phyloP scores from a whole-genome alignment of 1,284 basidiomycete species.

The Malassezia cuniculi region DNA sequence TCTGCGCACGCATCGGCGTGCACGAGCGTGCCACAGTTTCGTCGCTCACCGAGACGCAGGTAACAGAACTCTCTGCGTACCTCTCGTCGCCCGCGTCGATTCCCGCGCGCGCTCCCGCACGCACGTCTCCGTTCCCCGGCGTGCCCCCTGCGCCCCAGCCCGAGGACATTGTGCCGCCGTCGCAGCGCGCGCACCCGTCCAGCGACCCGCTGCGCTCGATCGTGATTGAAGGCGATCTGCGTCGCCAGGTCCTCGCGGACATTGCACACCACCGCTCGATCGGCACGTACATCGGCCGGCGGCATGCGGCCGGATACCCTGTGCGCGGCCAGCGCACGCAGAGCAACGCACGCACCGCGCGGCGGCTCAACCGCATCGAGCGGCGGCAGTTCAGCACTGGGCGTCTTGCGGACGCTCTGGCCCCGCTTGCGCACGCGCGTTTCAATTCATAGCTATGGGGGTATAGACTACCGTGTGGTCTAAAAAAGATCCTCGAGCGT shows the following conservation, averaged over 20 bases:
- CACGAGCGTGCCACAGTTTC: constrained; percentile 62
- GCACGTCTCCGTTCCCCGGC: constrained; percentile 13
- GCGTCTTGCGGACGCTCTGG: constrained; percentile 9
- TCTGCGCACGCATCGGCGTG: constrained; percentile 76
- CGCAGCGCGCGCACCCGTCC: constrained; percentile 19
- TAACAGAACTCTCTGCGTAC: constrained; percentile 71
- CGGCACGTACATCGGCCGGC: constrained; percentile 69
- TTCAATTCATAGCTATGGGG: constrained; percentile 1
- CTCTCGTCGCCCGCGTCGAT: constrained; percentile 63
- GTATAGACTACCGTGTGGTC: not conserved
- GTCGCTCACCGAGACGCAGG: constrained; percentile 63
- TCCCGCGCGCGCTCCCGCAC: constrained; percentile 53
- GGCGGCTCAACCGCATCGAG: constrained; percentile 63
- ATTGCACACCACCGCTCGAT: constrained; percentile 79
- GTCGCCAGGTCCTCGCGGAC: constrained; percentile 65
- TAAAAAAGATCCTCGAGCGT: constrained; percentile 93
- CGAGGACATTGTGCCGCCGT: constrained; percentile 24
- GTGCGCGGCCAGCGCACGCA: constrained; percentile 80
- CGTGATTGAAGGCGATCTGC: constrained; percentile 69
- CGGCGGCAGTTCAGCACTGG: constrained; percentile 44
- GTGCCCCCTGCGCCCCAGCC: not conserved
- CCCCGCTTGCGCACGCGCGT: constrained; percentile 17
- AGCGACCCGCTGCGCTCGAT: constrained; percentile 54
- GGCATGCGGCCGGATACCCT: constrained; percentile 75
- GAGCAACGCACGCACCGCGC: constrained; percentile 70